phyloP scores from a whole-genome alignment of 345 rosid genomes.

The Clarkia xantiana region DNA sequence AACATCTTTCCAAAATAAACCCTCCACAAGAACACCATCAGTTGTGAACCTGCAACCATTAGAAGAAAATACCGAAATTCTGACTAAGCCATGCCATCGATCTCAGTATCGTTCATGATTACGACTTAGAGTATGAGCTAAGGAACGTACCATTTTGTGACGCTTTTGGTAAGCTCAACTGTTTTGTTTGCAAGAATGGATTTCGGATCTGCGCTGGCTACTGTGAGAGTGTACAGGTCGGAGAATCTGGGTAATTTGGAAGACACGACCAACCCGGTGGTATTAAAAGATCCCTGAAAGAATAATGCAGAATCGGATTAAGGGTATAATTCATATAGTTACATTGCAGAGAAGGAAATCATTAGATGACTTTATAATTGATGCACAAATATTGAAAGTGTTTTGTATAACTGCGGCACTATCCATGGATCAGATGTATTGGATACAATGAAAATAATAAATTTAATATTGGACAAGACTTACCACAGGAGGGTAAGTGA shows the following conservation, averaged over 20 bases:
- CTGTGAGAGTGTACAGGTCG: slow-evolving; percentile 62
- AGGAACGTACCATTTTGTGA: slow-evolving; percentile 55
- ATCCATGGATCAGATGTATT: no score
- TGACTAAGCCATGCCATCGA: no score
- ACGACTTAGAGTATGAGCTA: no score
- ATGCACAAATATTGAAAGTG: no score
- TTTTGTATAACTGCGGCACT: no score
- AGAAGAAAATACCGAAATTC: no score
- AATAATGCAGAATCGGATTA: not conserved
- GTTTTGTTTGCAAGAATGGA: slow-evolving; percentile 84
- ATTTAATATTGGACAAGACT: slow-evolving; percentile 7
- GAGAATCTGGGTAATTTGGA: slow-evolving; percentile 93
- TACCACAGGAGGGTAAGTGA: slow-evolving; percentile 83
- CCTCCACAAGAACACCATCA: slow-evolving; percentile 87
- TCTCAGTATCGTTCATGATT: no score
- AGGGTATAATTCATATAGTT: no score
- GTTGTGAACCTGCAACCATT: slow-evolving; percentile 62
- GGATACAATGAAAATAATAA: no score
- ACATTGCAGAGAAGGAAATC: no score
- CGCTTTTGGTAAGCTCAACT: slow-evolving; percentile 67
- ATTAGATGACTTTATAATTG: no score
- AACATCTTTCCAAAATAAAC: slow-evolving; percentile 86
- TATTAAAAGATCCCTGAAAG: slow-evolving; percentile 71
- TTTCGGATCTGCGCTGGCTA: slow-evolving; percentile 80
- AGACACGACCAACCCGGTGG: slow-evolving; percentile 83